phyloP scores from a whole-genome alignment of 1,284 basidiomycete genomes.

The Pseudozyma tsukubaensis region DNA sequence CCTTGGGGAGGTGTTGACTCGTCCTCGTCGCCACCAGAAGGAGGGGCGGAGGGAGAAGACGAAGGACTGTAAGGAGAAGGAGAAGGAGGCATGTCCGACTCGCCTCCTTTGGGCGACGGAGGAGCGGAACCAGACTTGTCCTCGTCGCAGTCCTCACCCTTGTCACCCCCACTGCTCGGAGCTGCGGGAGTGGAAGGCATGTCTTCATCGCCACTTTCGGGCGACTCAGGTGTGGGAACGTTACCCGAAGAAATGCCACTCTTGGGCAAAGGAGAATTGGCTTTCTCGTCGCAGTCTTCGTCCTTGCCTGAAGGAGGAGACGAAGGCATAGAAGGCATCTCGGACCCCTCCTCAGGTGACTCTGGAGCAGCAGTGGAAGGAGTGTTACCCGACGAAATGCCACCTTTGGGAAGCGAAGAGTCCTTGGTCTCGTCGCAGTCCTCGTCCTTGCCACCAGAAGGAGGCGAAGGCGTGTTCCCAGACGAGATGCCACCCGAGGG shows the following conservation, averaged over 20 bases:
- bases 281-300: constrained; percentile 5
- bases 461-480: constrained; percentile 1
- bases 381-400: neutral
- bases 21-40: too few relatives aligned
- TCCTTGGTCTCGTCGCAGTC: constrained; percentile 12
- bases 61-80: neutral
- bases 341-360: neutral
- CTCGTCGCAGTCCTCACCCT: constrained; percentile 8
- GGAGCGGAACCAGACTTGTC: neutral
- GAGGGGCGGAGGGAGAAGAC: neutral
- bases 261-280: constrained; percentile 3
- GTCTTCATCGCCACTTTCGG: neutral
- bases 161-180: neutral
- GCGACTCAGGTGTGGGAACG: neutral
- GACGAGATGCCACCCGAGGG: constrained; percentile 3
- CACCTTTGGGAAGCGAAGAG: constrained; percentile 1
- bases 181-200: neutral
- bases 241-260: constrained; percentile 11
- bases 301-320: neutral
- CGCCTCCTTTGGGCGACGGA: constrained; percentile 1
- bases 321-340: neutral
- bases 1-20: too few relatives aligned
- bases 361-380: neutral
- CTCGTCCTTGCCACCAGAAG: neutral
- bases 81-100: neutral